A percentile compares a stretch with the other conserved stretches of the same genome.
Conservation (phyloP, 2,329 filamentous ascomycete species). For the Fusarium miscanthi region DNA sequence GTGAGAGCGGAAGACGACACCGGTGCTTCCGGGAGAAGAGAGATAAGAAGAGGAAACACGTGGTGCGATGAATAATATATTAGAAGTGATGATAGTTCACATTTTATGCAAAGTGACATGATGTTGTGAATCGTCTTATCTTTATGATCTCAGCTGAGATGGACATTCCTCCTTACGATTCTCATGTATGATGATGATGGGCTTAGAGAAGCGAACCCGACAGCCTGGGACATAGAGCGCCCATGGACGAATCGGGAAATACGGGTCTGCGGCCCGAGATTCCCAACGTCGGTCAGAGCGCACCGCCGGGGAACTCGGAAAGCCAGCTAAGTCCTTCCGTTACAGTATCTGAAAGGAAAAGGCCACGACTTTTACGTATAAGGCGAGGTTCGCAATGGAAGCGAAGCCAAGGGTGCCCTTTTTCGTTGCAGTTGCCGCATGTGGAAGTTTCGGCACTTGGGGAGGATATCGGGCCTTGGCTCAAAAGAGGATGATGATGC, state of each 20-base stretch:
- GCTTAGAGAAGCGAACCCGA: constrained; percentile 8
- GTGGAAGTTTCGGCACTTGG: constrained; percentile 22
- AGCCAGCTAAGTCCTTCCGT: background rate
- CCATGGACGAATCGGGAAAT: constrained; percentile 6
- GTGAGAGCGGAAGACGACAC: constrained; percentile 34
- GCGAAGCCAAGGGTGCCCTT: no score
- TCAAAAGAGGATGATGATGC: constrained; percentile 11
- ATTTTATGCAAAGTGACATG: background rate
- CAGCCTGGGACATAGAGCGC: constrained; percentile 14
- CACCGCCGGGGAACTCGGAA: constrained; percentile 25
- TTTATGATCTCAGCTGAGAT: constrained; percentile 9
- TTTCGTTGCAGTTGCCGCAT: constrained; percentile 24
- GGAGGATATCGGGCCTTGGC: background rate
- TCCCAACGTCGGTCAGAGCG: constrained; percentile 29
- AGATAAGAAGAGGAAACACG: background rate
- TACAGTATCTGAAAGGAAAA: background rate
- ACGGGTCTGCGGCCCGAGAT: constrained; percentile 39
- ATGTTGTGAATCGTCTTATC: background rate
- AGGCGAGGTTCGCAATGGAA: background rate
- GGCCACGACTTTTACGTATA: background rate
- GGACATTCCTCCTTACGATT: background rate
- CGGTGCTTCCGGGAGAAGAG: background rate
- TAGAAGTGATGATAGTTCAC: background rate
- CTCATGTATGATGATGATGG: background rate
- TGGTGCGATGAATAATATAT: background rate